Base-by-base conservation (phyloP, 441 rosid species). In the Metrosideros polymorpha region DNA sequence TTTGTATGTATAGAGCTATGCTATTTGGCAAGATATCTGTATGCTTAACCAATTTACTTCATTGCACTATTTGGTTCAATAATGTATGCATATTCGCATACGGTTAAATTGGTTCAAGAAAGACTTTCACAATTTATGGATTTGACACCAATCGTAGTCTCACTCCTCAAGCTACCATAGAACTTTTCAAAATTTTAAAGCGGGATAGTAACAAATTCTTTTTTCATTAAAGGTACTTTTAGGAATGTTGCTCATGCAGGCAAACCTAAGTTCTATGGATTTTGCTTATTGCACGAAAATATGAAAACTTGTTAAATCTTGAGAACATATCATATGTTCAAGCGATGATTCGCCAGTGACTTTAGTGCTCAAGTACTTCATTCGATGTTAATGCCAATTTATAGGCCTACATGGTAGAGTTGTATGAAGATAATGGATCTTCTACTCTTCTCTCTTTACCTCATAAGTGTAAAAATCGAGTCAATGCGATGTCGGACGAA, bases 81-180 rank as follows among this genome's bases (percentile, higher is more conserved):
- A 97, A 97, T 55, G 98, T 97, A 6, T 97, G 99, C 89, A 95
- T 96, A 88, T 97, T 97, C 89, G 99, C 99, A 71, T 96, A 97
- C 89, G 99, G 99, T 57, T 99, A 97, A 94, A 97, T 98, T 85
- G 99, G 98, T 63, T 97, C 99, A 30, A 98, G 98, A 53, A 97
- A 97, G 91, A 97, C 99, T 88, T 97, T 93, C 91, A 97, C 99
- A 1, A 94, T 96, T 90, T 95, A 95, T 89, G 98, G 96, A 85
- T 91, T 94, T 89, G 96, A 93, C 66, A 88, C 84, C 84, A 93
- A 92, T 90, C 98, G 95, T 61, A 99, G 99, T 84, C 92, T 96
- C 82, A 96, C 99, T 49, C 95, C 98, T 57, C 94, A 95, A 7
- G 98, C 99, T 51, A 94, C 94, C 75, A 88, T 91, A 29, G 98